A percentile compares a stretch with the other conserved stretches of the same genome.
phyloP scores from a whole-genome alignment of 140 eudicot genomes.

The Oenanthe javanica region DNA sequence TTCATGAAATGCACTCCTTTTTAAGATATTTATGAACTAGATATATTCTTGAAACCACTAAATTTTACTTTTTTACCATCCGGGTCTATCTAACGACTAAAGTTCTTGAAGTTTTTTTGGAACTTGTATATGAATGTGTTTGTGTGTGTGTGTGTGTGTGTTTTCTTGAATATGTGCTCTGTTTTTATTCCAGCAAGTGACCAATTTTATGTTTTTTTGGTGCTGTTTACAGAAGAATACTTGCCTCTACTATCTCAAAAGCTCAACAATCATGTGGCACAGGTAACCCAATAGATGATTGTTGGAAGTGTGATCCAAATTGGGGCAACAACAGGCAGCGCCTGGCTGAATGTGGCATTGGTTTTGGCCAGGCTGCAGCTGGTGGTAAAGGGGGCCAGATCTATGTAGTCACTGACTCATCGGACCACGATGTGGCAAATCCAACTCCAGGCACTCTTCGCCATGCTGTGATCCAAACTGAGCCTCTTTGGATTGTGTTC shows the following conservation, averaged over 20 bases:
- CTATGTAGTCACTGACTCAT: slow-evolving; percentile 68
- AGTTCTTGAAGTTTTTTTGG: neutral
- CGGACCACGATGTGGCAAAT: slow-evolving; percentile 51
- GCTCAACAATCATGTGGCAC: slow-evolving; percentile 41
- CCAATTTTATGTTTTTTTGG: slow-evolving; percentile 1
- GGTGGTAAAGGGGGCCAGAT: slow-evolving; percentile 82
- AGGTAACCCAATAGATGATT: slow-evolving; percentile 90
- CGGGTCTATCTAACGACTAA: neutral
- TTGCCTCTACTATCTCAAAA: slow-evolving; percentile 19
- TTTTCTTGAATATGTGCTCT: neutral
- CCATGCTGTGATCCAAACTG: slow-evolving; percentile 63
- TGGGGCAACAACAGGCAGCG: slow-evolving; percentile 66
- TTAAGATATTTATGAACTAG: neutral
- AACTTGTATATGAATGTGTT: neutral
- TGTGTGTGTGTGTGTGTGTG: neutral
- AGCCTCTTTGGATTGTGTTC: slow-evolving; percentile 73
- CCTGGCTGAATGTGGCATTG: slow-evolving; percentile 77
- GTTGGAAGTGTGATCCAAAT: slow-evolving; percentile 80
- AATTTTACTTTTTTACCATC: neutral
- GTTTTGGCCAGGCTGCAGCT: slow-evolving; percentile 56
- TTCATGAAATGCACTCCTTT: slow-evolving; percentile 6
- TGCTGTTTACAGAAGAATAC: slow-evolving; percentile 39
- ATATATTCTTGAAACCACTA: neutral
- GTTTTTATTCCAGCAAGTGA: neutral
- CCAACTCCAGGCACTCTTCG: slow-evolving; percentile 86